A percentile compares a stretch with the other conserved stretches of the same genome.
Evolutionary conservation across 1,284 basidiomycete species (phyloP).

Genomic region (Naganishia cerealis): DNA sequence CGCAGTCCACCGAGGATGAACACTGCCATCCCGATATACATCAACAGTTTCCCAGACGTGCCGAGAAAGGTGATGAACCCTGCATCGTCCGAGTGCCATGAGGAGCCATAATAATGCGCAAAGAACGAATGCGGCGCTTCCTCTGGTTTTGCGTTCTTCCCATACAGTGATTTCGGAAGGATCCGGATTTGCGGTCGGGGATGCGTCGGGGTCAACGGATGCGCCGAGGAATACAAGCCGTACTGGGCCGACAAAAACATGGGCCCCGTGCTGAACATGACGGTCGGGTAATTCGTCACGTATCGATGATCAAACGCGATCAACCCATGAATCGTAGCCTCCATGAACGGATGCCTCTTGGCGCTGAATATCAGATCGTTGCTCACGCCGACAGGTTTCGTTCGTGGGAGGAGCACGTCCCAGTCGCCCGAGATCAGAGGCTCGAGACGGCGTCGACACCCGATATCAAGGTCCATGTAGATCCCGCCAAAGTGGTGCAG

Average conservation of each 20-base stretch:
- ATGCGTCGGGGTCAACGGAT: constrained; percentile 60
- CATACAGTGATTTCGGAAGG: constrained; percentile 88
- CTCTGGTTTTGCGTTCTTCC: constrained; percentile 83
- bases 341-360: constrained; percentile 83
- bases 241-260: constrained; percentile 90
- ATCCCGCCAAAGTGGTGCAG: constrained; percentile 92
- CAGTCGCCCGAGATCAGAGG: constrained; percentile 72
- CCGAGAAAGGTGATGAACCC: constrained; percentile 87
- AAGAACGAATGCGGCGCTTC: constrained; percentile 92
- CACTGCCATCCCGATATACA: constrained; percentile 75
- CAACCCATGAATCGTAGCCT: constrained; percentile 87
- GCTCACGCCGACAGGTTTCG: constrained; percentile 89
- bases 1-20: constrained; percentile 68
- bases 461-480: constrained; percentile 96
- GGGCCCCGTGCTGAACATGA: constrained; percentile 96
- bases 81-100: constrained; percentile 93
- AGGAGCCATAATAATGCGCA: constrained; percentile 91
- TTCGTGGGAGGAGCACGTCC: constrained; percentile 87
- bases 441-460: constrained; percentile 85
- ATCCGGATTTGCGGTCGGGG: constrained; percentile 75
- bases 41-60: constrained; percentile 77
- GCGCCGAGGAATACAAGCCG: constrained; percentile 73
- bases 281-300: constrained; percentile 94
- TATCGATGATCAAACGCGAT: constrained; percentile 90
- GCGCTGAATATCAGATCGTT: constrained; percentile 96